phyloP scores from a whole-genome alignment of 163 green algal species.

The Scenedesmus sp. region DNA sequence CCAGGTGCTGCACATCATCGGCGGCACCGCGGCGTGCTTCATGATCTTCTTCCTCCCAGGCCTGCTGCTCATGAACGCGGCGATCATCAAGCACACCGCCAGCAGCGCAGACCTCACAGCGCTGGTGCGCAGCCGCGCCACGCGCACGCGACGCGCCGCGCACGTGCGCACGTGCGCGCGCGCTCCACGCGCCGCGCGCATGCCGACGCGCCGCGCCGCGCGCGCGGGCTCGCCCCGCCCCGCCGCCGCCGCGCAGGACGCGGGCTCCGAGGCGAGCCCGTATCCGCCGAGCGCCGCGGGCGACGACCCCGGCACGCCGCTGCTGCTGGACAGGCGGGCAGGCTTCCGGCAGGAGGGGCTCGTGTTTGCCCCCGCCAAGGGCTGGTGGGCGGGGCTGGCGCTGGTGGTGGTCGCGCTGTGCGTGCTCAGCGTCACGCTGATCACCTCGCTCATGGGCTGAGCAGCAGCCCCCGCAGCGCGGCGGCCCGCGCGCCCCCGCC shows the following conservation, averaged over 20 bases:
- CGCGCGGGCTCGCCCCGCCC: no score
- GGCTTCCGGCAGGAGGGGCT: slow-evolving; percentile 53
- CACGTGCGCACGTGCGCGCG: no score
- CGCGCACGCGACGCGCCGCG: background rate
- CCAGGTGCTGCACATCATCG: slow-evolving; percentile 80
- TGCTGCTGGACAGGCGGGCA: slow-evolving; percentile 43
- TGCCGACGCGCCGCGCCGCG: no score
- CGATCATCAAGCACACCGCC: slow-evolving; percentile 60
- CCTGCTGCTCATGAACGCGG: slow-evolving; percentile 67
- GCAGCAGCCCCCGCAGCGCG: no score
- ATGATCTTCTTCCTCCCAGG: slow-evolving; percentile 76
- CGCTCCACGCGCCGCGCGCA: no score
- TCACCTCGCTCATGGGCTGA: slow-evolving; percentile 43
- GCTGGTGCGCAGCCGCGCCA: slow-evolving; percentile 4
- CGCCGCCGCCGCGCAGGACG: no score
- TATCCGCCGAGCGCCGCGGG: no score
- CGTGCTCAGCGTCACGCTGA: slow-evolving; percentile 60
- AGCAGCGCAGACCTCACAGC: slow-evolving; percentile 6
- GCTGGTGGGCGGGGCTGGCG: slow-evolving; percentile 58
- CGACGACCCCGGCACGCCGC: background rate
- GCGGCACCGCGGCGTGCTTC: slow-evolving; percentile 67
- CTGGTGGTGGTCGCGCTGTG: slow-evolving; percentile 49
- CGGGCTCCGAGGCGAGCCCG: no score
- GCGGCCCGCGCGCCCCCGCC: no score
- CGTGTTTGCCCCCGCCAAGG: slow-evolving; percentile 54